These are phyloP conservation scores for Cyberlindnera mrakii DNA, from an alignment of 805 yeast species.

Conservation along the genomic window DNA sequence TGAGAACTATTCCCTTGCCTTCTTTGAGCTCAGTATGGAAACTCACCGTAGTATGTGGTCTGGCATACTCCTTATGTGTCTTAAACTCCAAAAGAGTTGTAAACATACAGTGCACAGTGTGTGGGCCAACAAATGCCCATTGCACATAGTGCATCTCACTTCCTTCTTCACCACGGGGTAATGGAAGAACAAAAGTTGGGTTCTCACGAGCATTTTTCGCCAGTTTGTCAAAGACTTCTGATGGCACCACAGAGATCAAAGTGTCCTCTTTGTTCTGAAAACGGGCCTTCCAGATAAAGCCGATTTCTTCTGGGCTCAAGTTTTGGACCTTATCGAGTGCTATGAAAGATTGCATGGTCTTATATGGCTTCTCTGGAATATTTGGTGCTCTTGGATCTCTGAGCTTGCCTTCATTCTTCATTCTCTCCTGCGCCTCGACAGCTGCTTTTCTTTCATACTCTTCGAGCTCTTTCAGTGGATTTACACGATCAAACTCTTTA, in stretches of 20 bases:
- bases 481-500: conserved; percentile 52
- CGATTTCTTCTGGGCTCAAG: conserved; percentile 59
- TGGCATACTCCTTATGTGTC: conserved; percentile 83
- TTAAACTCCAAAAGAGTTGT: conserved; percentile 91
- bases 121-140: conserved; percentile 84
- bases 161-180: conserved; percentile 58
- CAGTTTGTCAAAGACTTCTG: conserved; percentile 55
- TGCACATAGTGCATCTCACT: conserved; percentile 87
- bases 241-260: conserved; percentile 59
- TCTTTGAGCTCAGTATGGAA: conserved; percentile 74
- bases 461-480: conserved; percentile 66
- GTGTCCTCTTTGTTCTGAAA: conserved; percentile 56
- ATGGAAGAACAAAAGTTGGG: conserved; percentile 85
- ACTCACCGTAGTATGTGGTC: conserved; percentile 88
- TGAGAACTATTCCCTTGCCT: conserved; percentile 59
- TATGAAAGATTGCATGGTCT: conserved; percentile 64
- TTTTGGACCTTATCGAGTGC: conserved; percentile 58
- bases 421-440: conserved; percentile 21
- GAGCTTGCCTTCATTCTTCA: conserved; percentile 20
- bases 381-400: conserved; percentile 34
- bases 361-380: conserved; percentile 48
- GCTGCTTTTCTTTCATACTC: conserved; percentile 38
- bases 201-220: conserved; percentile 59
- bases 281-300: conserved; percentile 83
- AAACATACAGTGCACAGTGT: conserved; percentile 82